phyloP scores from a whole-genome alignment of 179 eudicot species.

The Patellifolia procumbens region DNA sequence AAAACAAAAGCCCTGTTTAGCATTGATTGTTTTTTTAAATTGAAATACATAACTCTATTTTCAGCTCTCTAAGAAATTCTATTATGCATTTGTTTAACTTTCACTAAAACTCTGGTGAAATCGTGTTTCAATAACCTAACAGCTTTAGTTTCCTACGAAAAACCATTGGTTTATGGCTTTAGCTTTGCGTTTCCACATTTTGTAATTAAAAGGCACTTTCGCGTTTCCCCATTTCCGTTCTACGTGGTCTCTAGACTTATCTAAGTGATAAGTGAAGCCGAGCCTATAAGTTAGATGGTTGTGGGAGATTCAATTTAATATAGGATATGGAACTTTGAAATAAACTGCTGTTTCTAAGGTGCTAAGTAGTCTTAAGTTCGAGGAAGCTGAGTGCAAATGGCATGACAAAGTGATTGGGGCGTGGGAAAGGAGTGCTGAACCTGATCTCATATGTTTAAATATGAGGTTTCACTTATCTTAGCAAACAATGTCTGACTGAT shows the following conservation, averaged over 20 bases:
- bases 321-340: not conserved
- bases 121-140: too few relatives aligned
- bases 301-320: not conserved
- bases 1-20: not conserved
- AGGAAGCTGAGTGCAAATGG: too few relatives aligned
- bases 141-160: too few relatives aligned
- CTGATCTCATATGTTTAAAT: not conserved
- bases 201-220: too few relatives aligned
- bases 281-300: not conserved
- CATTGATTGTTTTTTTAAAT: not conserved
- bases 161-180: too few relatives aligned
- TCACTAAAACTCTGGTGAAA: too few relatives aligned
- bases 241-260: not conserved
- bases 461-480: not conserved
- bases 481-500: not conserved
- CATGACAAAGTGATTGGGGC: not conserved
- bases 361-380: not conserved
- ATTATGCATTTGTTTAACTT: too few relatives aligned
- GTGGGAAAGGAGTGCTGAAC: not conserved
- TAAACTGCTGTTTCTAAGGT: not conserved
- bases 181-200: too few relatives aligned
- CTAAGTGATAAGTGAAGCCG: not conserved
- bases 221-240: too few relatives aligned
- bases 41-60: not conserved
- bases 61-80: not conserved